A percentile compares a stretch with the other conserved stretches of the same genome.
These are phyloP conservation scores for Tolypocladium cylindrosporum DNA, from an alignment of 2,329 filamentous ascomycete genomes.

Conservation along the genomic window DNA sequence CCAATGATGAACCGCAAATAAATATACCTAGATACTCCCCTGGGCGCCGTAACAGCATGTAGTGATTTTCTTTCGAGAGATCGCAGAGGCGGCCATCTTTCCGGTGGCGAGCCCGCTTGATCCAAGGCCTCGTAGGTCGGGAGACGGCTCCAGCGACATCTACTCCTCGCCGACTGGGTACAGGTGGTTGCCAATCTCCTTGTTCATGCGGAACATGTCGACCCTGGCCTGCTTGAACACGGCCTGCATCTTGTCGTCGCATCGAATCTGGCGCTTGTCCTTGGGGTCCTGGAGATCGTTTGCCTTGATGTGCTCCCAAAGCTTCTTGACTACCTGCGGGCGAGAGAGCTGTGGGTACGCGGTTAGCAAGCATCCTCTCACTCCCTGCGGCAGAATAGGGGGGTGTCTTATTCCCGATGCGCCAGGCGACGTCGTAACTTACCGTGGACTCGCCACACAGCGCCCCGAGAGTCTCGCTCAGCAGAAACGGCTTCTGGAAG, in stretches of 20 bases:
- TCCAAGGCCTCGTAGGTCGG: background rate
- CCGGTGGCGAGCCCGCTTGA: background rate
- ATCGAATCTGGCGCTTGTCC: constrained; percentile 87
- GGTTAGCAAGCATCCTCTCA: background rate
- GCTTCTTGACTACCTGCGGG: constrained; percentile 89
- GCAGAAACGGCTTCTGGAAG: constrained; percentile 79
- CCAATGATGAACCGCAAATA: constrained; percentile 1
- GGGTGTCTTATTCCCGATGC: background rate
- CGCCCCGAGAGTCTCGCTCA: constrained; percentile 60
- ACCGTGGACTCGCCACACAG: constrained; percentile 62
- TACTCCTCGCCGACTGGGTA: constrained; percentile 69
- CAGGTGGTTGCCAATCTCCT: constrained; percentile 80
- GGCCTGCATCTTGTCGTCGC: constrained; percentile 82
- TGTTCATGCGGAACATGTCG: constrained; percentile 99
- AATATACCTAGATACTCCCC: constrained; percentile 3
- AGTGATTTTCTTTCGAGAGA: background rate
- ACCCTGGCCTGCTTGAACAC: constrained; percentile 88
- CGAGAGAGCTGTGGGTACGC: constrained; percentile 59
- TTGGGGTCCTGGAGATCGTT: constrained; percentile 81
- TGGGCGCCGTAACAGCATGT: constrained; percentile 5
- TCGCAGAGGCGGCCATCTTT: background rate
- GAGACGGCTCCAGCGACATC: background rate
- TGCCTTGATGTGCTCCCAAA: constrained; percentile 91
- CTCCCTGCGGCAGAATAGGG: background rate
- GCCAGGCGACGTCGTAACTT: constrained; percentile 16